These are phyloP conservation scores for Sphagnum tenellum DNA, from an alignment of 225 moss, liverwort and hornwort species.

Conservation along the genomic window DNA sequence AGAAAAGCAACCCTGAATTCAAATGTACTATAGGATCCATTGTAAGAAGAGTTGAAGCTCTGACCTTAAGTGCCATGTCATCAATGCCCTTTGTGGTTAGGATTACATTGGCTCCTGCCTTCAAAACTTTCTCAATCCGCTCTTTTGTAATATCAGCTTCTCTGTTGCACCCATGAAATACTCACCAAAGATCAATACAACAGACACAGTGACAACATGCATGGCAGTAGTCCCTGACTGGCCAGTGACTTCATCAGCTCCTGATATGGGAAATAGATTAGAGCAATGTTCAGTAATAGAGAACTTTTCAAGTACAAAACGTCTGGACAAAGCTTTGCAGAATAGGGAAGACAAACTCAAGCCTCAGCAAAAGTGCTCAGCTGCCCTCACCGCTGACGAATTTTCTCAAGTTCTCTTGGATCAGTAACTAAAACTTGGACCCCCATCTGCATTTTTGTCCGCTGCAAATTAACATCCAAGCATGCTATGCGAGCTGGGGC, in stretches of 20 bases:
- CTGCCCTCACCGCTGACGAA: slow-evolving; percentile 51
- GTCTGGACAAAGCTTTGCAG: no score
- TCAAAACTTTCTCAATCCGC: slow-evolving; percentile 76
- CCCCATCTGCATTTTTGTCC: slow-evolving; percentile 94
- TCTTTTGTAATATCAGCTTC: slow-evolving; percentile 88
- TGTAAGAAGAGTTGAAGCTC: not conserved
- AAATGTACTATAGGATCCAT: no score
- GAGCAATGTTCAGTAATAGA: no score
- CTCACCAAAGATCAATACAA: not conserved
- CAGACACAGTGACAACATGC: no score
- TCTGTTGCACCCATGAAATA: slow-evolving; percentile 16
- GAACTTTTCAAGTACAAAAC: no score
- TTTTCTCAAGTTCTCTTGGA: slow-evolving; percentile 76
- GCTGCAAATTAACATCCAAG: slow-evolving; percentile 80
- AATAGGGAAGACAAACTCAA: no score
- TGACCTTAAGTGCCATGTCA: slow-evolving; percentile 81
- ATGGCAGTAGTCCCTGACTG: no score
- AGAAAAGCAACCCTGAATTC: no score
- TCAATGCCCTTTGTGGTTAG: slow-evolving; percentile 89
- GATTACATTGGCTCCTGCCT: slow-evolving; percentile 85
- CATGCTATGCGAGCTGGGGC: slow-evolving; percentile 80
- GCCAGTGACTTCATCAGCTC: no score
- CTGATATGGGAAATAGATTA: no score
- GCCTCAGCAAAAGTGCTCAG: no score
- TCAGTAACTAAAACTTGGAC: slow-evolving; percentile 90